Base-by-base conservation (phyloP, 345 rosid species). In the Eucalyptus erythrocorys region DNA sequence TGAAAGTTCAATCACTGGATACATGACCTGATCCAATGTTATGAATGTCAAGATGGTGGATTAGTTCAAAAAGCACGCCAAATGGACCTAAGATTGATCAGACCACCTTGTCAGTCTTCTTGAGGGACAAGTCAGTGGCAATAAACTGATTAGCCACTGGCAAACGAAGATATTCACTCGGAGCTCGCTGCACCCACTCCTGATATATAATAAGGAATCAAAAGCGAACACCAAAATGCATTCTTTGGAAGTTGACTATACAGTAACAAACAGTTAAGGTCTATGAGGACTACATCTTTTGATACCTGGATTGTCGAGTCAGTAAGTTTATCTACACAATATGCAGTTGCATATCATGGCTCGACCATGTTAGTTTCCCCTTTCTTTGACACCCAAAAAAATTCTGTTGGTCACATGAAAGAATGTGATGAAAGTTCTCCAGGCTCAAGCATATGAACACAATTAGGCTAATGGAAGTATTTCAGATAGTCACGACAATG, bases 291-390 rank as follows among this genome's bases (percentile, higher is more conserved):
- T 16, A 13, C 68, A 30, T 61, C 68, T 61, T 61, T 61, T 97
- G 4, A 61, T 61, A 61, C 68, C 99, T 97, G 90, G 89, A 97
- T 95, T 88, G 89, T 87, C 79, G 93, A 90, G 87, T 90, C 91
- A 10, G 89, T 90, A 88, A 95, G 91, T 92, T 93, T 93, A 93
- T 96, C 98, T 76, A 96, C 85, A 50, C 95, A 92, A 91, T 95
- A 95, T 79, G 96, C 93, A 86, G 99, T 97, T 88, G 93, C 94
- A 91, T 97, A 97, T 97, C 98, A 97, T 43, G 98, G 99, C 91
- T 97, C 98, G 48, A 88, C 92, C 95, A 88, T 92, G 88, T 95
- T 92, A 87, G 98, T 94, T 79, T 90, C 89, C 87, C 97, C 98
- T 91, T 92, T 94, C 92, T 97, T 94, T 24, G 99, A 97, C 88